These are phyloP conservation scores for Cucumis sativus DNA, from an alignment of 306 rosid genomes.

Conservation along the genomic window DNA sequence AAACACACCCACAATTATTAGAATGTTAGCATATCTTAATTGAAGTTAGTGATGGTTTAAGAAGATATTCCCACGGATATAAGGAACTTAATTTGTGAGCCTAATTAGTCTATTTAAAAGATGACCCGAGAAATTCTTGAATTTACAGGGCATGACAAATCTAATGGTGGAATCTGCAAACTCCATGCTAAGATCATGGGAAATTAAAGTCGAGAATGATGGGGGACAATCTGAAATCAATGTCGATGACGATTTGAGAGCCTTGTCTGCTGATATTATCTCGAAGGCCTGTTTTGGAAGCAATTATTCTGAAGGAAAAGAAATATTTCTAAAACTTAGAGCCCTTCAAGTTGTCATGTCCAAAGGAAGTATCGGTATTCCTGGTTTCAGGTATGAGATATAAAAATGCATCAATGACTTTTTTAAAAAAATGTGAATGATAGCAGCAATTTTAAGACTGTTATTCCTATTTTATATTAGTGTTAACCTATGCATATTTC, in stretches of 20 bases:
- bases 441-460: background rate
- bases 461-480: background rate
- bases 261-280: conserved; percentile 51
- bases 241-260: conserved; percentile 34
- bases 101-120: background rate
- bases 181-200: conserved; percentile 36
- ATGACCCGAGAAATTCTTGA: background rate
- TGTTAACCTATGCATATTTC: background rate
- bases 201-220: conserved; percentile 25
- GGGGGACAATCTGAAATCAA: conserved; percentile 31
- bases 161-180: conserved; percentile 48
- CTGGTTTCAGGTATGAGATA: conserved; percentile 31
- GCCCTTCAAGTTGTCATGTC: conserved; percentile 39
- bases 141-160: conserved; percentile 42
- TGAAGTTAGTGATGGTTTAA: background rate
- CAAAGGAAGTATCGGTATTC: conserved; percentile 32
- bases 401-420: background rate
- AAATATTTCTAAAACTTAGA: conserved; percentile 51
- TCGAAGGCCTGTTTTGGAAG: conserved; percentile 64
- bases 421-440: background rate
- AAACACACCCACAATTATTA: too few species aligned
- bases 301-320: conserved; percentile 42
- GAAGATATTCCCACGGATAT: background rate
- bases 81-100: background rate
- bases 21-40: background rate